Conservation (phyloP, 2,329 filamentous ascomycete species). For the Pseudogymnoascus sp. region DNA sequence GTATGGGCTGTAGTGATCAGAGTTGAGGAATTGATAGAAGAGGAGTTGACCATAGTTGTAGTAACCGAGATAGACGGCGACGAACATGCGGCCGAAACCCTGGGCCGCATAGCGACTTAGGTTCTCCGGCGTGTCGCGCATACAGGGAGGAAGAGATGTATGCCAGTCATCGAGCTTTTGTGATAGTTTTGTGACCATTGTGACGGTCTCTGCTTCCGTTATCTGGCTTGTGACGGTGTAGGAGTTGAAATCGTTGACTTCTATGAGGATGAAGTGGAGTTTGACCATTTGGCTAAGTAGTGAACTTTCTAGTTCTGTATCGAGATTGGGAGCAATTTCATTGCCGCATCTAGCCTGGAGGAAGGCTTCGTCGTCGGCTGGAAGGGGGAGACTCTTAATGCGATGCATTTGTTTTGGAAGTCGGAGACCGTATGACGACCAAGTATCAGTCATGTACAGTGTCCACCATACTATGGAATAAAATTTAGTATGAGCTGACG, state of each 20-base stretch:
- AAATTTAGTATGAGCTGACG: not conserved
- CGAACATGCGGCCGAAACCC: slow-evolving; percentile 36
- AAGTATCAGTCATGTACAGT: slow-evolving; percentile 37
- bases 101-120: slow-evolving; percentile 29
- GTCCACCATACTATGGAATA: slow-evolving; percentile 32
- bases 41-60: slow-evolving; percentile 39
- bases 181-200: slow-evolving; percentile 27
- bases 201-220: slow-evolving; percentile 16
- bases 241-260: slow-evolving; percentile 35
- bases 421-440: slow-evolving; percentile 33
- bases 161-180: slow-evolving; percentile 31
- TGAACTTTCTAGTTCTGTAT: slow-evolving; percentile 21
- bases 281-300: slow-evolving; percentile 32
- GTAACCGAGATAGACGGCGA: slow-evolving; percentile 39
- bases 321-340: slow-evolving; percentile 20
- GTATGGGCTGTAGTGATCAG: slow-evolving; percentile 16
- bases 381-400: slow-evolving; percentile 27
- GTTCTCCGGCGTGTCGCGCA: slow-evolving; percentile 34
- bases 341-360: slow-evolving; percentile 22
- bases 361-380: slow-evolving; percentile 34
- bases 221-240: slow-evolving; percentile 24
- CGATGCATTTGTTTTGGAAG: slow-evolving; percentile 30
- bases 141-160: slow-evolving; percentile 26
- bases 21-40: slow-evolving; percentile 38
- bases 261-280: slow-evolving; percentile 31